Evolutionary conservation across 768 basidiomycete species (phyloP), one percentile per base, ranked within the genome.

Genomic region (Psilocybe tampanensis): DNA sequence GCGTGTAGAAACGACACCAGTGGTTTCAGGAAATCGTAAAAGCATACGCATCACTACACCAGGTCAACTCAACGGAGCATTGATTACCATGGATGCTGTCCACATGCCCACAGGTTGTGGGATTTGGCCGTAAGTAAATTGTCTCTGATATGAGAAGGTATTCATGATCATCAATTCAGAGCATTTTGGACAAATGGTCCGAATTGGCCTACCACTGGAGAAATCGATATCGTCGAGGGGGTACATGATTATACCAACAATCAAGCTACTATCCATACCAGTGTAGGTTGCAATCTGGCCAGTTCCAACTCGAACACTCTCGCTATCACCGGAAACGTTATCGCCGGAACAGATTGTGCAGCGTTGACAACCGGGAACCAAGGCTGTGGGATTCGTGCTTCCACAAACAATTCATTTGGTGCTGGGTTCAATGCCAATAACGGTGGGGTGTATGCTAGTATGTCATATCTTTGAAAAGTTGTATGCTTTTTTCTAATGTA

Each of bases 71-170:
- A 89, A 81, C 32, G 89, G 81, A 13, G 84, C 84, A 8, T 76
- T 97, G 33, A 78, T 94, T 59, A 77, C 95, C 44, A 80, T 95
- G 79, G 93, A 95, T 71, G 83, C 92, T 22, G 79, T 86, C 22
- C 94, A 96, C 69, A 93, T 95, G 88, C 94, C 94, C 8, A 86
- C 86, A 0, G 94, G 94, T 13, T 95, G 94, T 71, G 94, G 87
- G 34, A 87, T 86, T 22, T 94, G 92, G 93, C 92, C 91, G 72
- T 82, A 54, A 70, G 79, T 79, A 7, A 43, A 44, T 23, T 29
- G 9, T 34, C 23, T 21, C 54, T 43, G 22, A 41, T 17, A 7
- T 47, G 15, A 32, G 7, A 21, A 18, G 68, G 76, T 76, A 7
- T 39, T 29, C 29, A 42, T 18, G 19, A 18, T 18, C 8, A 13